Evolutionary conservation across 805 yeast species (phyloP), one percentile per base, ranked within the genome.

Genomic region (Candida ipomoeae): DNA sequence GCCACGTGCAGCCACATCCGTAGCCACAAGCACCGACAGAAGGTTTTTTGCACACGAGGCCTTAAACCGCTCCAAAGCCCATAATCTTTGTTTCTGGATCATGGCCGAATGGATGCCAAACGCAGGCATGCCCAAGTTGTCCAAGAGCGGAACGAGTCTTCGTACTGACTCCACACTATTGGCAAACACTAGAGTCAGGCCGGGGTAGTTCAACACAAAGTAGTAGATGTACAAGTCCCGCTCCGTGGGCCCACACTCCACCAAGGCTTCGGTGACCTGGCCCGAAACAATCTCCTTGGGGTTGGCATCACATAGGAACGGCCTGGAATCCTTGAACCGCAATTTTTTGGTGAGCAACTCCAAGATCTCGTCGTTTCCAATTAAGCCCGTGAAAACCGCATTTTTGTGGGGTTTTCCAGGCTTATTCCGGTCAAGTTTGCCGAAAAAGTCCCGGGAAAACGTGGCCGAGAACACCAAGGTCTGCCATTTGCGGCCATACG

Each of bases 1-100:
- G 52, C 99, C 99, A 75, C 99, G 82, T 3, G 99, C 99, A 2
- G 99, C 99, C 42, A 94, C 98, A 69, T 94, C 99, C 3, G 98
- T 89, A 0, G 97, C 96, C 48, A 94, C 80, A 49, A 94, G 73
- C 2, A 91, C 91, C 0, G 87, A 75, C 3, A 82, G 71, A 45
- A 79, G 78, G 44, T 74, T 69, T 6, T 70, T 67, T 26, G 59
- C 58, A 41, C 80, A 74, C 17, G 82, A 76, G 43, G 73, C 77
- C 56, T 78, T 81, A 74, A 90, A 92, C 54, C 85, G 79, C 69
- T 94, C 99, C 60, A 94, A 71, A 2, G 92, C 81, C 58, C 91
- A 79, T 59, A 94, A 71, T 62, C 99, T 82, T 65, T 89, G 96
- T 62, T 91, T 92, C 66, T 94, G 99, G 42, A 87, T 79, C 98